phyloP scores from a whole-genome alignment of 1,284 basidiomycete genomes.

The Ganoderma lucidum region DNA sequence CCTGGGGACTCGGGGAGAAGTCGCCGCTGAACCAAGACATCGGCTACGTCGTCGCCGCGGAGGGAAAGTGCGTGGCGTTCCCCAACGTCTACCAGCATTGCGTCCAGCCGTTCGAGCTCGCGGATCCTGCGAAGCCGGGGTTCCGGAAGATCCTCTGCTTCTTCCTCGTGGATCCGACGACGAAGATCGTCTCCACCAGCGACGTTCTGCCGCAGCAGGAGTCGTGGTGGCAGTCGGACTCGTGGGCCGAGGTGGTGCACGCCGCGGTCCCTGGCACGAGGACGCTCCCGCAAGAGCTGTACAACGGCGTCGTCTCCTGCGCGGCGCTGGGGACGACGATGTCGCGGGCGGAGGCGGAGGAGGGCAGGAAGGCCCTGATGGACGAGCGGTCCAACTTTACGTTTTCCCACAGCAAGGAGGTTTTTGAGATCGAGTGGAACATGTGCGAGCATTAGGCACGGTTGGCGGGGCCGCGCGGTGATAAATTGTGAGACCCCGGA shows the following conservation, averaged over 20 bases:
- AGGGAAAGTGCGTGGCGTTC: not conserved
- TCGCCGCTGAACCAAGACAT: not conserved
- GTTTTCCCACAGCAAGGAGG: not conserved
- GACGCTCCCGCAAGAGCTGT: conserved; percentile 5
- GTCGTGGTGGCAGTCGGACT: conserved; percentile 21
- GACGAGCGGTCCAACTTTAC: not conserved
- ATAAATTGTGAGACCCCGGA: not conserved
- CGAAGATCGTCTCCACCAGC: conserved; percentile 30
- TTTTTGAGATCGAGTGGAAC: conserved; percentile 8
- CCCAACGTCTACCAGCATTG: conserved; percentile 41
- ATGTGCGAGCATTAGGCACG: conserved; percentile 13
- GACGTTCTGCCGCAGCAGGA: conserved; percentile 33
- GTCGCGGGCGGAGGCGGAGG: conserved; percentile 1
- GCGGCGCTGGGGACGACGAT: not conserved
- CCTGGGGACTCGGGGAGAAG: not conserved
- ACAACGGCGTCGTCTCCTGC: too few species aligned
- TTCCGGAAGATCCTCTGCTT: conserved; percentile 45
- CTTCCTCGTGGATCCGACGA: conserved; percentile 44
- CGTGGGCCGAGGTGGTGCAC: too few species aligned
- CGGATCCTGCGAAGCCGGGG: conserved; percentile 41
- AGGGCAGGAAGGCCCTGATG: not conserved
- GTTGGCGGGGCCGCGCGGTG: not conserved
- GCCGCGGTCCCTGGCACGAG: too few species aligned
- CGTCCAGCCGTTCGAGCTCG: conserved; percentile 42
- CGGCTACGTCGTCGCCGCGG: not conserved